phyloP scores from a whole-genome alignment of 306 rosid genomes.

The Boehmeria nivea region DNA sequence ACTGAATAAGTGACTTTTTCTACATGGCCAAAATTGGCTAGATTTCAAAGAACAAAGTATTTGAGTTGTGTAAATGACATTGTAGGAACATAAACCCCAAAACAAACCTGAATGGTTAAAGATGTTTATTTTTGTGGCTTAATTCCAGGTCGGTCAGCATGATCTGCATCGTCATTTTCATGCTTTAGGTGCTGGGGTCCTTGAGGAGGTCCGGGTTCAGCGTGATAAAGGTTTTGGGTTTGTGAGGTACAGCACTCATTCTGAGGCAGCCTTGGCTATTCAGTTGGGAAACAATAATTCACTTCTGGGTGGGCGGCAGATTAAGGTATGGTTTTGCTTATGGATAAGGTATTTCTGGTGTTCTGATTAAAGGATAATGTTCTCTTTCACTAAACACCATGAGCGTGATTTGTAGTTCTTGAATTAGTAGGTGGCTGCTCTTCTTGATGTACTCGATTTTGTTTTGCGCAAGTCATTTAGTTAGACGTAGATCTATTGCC shows the following conservation, averaged over 20 bases:
- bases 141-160: conserved; percentile 62
- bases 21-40: neutral
- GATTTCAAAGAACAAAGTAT: neutral
- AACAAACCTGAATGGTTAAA: too few species aligned
- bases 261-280: conserved; percentile 95
- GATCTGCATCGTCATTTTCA: conserved; percentile 94
- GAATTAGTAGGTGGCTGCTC: too few species aligned
- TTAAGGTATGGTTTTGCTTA: conserved; percentile 51
- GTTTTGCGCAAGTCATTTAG: too few species aligned
- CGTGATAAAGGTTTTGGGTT: conserved; percentile 98
- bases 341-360: neutral
- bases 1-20: conserved; percentile 6
- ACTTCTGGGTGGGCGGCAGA: conserved; percentile 64
- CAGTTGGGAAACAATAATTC: conserved; percentile 86
- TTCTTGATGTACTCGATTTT: too few species aligned
- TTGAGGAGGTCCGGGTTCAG: conserved; percentile 95
- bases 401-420: too few species aligned
- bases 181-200: conserved; percentile 83
- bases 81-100: neutral
- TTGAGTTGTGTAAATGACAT: neutral
- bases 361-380: too few species aligned
- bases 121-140: conserved; percentile 1
- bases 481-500: too few species aligned
- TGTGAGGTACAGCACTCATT: conserved; percentile 75
- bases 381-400: too few species aligned